Evolutionary conservation across 139 green algal genomes (phyloP), one percentile per base, ranked within the genome.

Genomic region (Coccomyxa sp.): DNA sequence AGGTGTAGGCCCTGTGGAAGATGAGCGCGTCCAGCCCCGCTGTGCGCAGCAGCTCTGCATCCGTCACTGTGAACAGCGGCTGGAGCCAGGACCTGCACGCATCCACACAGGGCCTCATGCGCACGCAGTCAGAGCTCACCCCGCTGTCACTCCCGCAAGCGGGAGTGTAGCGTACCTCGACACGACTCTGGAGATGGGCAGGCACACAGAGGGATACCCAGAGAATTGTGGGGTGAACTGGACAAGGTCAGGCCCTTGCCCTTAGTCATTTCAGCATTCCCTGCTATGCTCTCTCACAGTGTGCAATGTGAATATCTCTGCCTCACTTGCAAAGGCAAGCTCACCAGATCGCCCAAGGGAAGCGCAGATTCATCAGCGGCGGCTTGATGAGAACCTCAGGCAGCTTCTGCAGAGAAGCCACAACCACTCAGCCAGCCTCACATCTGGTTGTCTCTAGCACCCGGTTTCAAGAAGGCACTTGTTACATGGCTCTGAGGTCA

Each of bases 21-120:
- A 71, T 71, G 29, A 71, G 64, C 24, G 64, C 64, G n/a, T 71
- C 69, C 16, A 50, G 69, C 33, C 69, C 69, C 5, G 69, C 69
- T 1, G 34, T 74, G 35, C 34, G 69, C 69, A 50, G 16, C 69
- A 74, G 34, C 34, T 74, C 69, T 41, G 69, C 34, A 34, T 41
- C 34, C 5, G 10, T n/a, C 69, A 74, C 34, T 10, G 12, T 8
- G 4, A 74, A 40, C 5, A 50, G 33, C 5, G 33, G 69, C 33
- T 27, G 24, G 24, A 74, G 69, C 64, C 64, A 71, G 1, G 64
- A 71, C 64, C 64, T 71, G 64, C 29, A 36, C 2, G 64, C 64
- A 2, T 18, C 12, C n/a, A 29, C 64, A 64, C 50, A 64, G 27
- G 50, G 22, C 18, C 27, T 64, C 27, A 31, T 1, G 27, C 27